Evolutionary conservation across 768 basidiomycete genomes (phyloP).

Genomic region (Postia placenta): DNA sequence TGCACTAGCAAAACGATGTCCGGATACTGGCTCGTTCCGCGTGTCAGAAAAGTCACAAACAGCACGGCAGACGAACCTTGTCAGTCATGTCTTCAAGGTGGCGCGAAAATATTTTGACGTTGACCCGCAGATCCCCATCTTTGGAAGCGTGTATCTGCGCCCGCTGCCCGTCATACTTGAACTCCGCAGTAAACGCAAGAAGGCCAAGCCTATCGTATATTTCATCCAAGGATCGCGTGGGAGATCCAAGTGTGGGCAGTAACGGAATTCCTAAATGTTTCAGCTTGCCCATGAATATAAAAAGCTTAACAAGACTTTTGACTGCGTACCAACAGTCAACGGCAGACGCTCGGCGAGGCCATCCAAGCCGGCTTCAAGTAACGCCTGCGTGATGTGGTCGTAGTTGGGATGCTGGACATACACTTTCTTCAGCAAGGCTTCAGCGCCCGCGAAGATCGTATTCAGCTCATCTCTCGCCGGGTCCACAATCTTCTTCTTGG

Average conservation of each 20-base stretch:
- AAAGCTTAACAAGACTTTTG: too few species aligned
- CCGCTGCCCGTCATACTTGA: constrained; percentile 87
- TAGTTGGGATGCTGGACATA: constrained; percentile 79
- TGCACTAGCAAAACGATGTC: constrained; percentile 62
- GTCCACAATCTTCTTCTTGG: constrained; percentile 28
- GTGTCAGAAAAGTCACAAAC: constrained; percentile 1
- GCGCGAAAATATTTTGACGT: constrained; percentile 74
- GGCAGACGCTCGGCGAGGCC: constrained; percentile 54
- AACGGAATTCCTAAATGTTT: constrained; percentile 81
- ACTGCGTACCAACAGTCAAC: constrained; percentile 67
- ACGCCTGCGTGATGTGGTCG: constrained; percentile 56
- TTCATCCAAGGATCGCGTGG: constrained; percentile 76
- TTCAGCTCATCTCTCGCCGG: constrained; percentile 30
- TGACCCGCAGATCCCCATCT: constrained; percentile 23
- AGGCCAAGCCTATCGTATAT: constrained; percentile 68
- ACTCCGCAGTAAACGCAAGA: constrained; percentile 76
- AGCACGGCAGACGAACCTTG: constrained; percentile 43
- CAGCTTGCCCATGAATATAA: too few species aligned
- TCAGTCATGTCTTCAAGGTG: constrained; percentile 91
- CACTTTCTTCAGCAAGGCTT: constrained; percentile 59
- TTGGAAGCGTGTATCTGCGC: constrained; percentile 67
- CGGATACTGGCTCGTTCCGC: constrained; percentile 54
- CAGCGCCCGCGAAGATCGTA: constrained; percentile 47
- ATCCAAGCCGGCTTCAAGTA: constrained; percentile 56
- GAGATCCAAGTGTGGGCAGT: constrained; percentile 82